Evolutionary conservation across 2,329 filamentous ascomycete genomes (phyloP).

Genomic region (Aspergillus sp.): DNA sequence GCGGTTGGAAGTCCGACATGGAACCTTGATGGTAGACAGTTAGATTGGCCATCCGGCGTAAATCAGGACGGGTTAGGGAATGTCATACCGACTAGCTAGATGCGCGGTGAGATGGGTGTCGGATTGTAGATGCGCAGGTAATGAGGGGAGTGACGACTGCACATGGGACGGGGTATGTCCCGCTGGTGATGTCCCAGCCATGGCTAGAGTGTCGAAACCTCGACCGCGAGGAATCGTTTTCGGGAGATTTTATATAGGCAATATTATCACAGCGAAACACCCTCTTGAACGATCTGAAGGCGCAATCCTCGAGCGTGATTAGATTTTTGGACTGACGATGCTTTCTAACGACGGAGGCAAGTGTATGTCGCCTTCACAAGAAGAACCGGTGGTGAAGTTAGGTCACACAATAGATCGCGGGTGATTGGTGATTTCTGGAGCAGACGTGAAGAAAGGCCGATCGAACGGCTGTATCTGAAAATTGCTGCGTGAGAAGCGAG

Average conservation of each 20-base stretch:
- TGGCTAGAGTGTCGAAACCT: slow-evolving; percentile 24
- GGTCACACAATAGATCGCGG: not conserved
- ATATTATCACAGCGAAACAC: not conserved
- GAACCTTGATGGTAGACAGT: slow-evolving; percentile 69
- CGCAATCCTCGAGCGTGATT: not conserved
- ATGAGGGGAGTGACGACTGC: slow-evolving; percentile 81
- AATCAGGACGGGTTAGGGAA: not conserved
- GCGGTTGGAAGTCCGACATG: slow-evolving; percentile 89
- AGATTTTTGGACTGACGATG: slow-evolving; percentile 3
- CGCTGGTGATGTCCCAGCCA: slow-evolving; percentile 41
- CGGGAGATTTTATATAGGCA: not conserved
- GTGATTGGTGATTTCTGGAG: not conserved
- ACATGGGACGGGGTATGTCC: slow-evolving; percentile 59
- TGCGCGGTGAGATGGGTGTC: slow-evolving; percentile 54
- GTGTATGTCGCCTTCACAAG: slow-evolving; percentile 15
- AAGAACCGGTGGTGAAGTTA: not conserved
- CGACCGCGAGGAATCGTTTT: slow-evolving; percentile 7
- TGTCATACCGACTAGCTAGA: slow-evolving; percentile 49
- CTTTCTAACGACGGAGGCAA: slow-evolving; percentile 12
- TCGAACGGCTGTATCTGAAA: slow-evolving; percentile 1
- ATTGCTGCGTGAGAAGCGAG: not conserved
- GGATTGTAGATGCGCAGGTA: slow-evolving; percentile 68
- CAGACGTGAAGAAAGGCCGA: not conserved
- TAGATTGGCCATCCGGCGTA: not conserved
- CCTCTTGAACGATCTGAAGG: not conserved